Conservation (phyloP, 305 asterid species). For the Rubia tinctorum region DNA sequence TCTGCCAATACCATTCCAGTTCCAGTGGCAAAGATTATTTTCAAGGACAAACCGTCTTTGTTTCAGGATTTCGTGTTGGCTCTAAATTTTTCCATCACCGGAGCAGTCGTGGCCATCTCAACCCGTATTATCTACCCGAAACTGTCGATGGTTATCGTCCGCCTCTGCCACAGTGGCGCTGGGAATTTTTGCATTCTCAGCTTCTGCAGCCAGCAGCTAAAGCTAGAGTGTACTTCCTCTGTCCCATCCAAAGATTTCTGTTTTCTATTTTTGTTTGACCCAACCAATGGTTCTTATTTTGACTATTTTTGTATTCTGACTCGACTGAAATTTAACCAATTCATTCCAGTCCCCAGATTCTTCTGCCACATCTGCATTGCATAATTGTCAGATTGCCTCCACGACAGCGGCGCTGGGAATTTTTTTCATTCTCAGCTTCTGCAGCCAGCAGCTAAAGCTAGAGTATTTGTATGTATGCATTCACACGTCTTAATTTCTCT, state of each 20-base stretch:
- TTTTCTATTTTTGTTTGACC: too few relatives aligned
- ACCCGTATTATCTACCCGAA: neutral
- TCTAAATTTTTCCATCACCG: slow-evolving; percentile 9
- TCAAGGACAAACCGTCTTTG: slow-evolving; percentile 2
- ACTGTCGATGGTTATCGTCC: neutral
- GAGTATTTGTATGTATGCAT: neutral
- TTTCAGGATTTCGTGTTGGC: slow-evolving; percentile 9
- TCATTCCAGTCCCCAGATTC: too few relatives aligned
- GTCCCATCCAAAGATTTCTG: too few relatives aligned
- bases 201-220: too few relatives aligned
- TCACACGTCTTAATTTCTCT: neutral
- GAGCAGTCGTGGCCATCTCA: slow-evolving; percentile 6
- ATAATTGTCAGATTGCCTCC: neutral
- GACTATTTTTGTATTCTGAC: too few relatives aligned
- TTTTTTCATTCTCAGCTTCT: neutral
- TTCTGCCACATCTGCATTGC: too few relatives aligned
- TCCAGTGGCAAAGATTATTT: slow-evolving; percentile 1
- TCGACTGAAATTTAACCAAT: too few relatives aligned
- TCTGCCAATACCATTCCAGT: too few relatives aligned
- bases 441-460: too few relatives aligned
- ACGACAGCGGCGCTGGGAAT: neutral
- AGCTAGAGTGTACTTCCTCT: too few relatives aligned
- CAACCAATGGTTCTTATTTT: too few relatives aligned
- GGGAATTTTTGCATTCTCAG: neutral
- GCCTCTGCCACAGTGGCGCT: neutral